Evolutionary conservation across 176 grass and related monocot genomes (phyloP).

Genomic region (Stipa capillata): DNA sequence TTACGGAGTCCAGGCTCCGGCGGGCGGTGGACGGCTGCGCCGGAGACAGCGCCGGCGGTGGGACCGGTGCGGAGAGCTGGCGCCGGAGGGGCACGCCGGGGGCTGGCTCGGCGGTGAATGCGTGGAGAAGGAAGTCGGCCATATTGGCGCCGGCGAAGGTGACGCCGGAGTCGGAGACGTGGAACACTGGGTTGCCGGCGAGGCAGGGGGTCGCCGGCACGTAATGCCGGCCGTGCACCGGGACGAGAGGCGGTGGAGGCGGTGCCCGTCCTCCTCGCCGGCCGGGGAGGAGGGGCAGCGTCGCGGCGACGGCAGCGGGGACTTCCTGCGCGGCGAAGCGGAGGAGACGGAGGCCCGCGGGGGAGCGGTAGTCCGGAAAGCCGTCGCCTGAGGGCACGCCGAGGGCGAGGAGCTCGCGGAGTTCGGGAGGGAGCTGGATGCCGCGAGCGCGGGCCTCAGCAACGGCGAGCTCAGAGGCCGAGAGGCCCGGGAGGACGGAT

Average conservation of each 20-base stretch:
- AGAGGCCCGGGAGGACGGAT: constrained; percentile 50
- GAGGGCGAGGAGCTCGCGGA: constrained; percentile 49
- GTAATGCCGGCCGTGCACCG: constrained; percentile 46
- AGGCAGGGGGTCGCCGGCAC: constrained; percentile 59
- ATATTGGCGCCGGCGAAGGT: constrained; percentile 49
- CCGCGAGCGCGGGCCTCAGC: constrained; percentile 50
- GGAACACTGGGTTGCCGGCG: constrained; percentile 67
- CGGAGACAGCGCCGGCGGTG: constrained; percentile 5
- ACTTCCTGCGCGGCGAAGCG: constrained; percentile 32
- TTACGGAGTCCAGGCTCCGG: constrained; percentile 58
- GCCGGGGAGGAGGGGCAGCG: constrained; percentile 17
- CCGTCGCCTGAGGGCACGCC: constrained; percentile 48
- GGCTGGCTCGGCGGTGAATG: constrained; percentile 32
- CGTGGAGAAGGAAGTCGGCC: constrained; percentile 61
- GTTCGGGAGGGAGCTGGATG: constrained; percentile 54
- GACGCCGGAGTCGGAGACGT: constrained; percentile 51
- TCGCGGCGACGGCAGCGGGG: constrained; percentile 26
- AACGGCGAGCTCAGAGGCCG: constrained; percentile 38
- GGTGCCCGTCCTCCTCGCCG: not conserved
- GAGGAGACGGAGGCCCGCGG: constrained; percentile 28
- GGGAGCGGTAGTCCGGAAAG: constrained; percentile 55
- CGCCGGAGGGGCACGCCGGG: constrained; percentile 33
- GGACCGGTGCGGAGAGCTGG: constrained; percentile 44
- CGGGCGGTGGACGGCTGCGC: constrained; percentile 24
- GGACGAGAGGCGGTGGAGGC: constrained; percentile 29